Percentiles rank a stretch among this genome's conserved stretches.
These are phyloP conservation scores for Botrytis hyacinthi DNA, from an alignment of 2,329 filamentous ascomycete species.

Conservation along the genomic window DNA sequence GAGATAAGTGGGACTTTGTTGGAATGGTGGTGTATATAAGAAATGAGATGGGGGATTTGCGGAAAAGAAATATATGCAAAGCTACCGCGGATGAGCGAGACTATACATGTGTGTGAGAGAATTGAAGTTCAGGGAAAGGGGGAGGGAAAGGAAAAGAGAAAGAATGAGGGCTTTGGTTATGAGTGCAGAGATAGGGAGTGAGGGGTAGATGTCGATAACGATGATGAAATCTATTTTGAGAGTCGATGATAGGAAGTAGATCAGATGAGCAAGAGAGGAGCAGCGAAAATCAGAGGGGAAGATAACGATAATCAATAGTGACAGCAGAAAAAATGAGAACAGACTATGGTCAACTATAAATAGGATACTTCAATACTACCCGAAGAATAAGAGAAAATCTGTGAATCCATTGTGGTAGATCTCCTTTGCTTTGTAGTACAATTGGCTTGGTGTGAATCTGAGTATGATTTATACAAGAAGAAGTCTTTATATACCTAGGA, in stretches of 20 bases:
- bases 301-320: neutral
- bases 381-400: neutral
- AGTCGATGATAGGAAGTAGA: neutral
- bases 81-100: fast-evolving
- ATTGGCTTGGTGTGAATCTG: neutral
- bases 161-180: neutral
- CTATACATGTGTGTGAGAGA: neutral
- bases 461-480: neutral
- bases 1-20: neutral
- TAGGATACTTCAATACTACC: neutral
- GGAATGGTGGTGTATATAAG: neutral
- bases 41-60: neutral
- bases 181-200: neutral
- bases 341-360: no score
- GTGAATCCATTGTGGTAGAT: neutral
- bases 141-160: neutral
- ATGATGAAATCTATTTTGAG: neutral
- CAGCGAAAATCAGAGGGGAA: neutral
- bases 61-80: neutral
- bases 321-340: fast-evolving
- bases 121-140: neutral
- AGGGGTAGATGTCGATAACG: neutral
- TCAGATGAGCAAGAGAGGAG: neutral
- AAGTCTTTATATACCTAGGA: neutral
- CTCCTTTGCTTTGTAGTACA: fast-evolving